Evolutionary conservation across 2,329 filamentous ascomycete genomes (phyloP).

Genomic region (Aureobasidium mangrovei): DNA sequence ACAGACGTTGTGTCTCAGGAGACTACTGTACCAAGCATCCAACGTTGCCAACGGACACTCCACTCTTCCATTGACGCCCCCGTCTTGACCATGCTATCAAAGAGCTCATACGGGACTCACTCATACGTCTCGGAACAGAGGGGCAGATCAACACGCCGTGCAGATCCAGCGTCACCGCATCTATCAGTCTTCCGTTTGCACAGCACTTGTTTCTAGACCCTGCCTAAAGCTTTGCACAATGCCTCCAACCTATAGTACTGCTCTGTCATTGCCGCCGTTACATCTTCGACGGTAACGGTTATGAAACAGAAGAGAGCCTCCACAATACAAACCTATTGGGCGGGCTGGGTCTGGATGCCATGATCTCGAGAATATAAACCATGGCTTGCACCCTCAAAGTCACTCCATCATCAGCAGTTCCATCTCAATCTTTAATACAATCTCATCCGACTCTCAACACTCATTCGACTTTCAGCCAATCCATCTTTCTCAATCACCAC

Average conservation of each 20-base stretch:
- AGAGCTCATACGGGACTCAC: too few relatives aligned
- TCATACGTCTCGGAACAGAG: not conserved
- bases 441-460: not conserved
- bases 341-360: not conserved
- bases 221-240: not conserved
- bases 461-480: not conserved
- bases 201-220: not conserved
- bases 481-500: not conserved
- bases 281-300: slow-evolving; percentile 4
- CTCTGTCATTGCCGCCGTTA: not conserved
- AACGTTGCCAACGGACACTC: not conserved
- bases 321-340: slow-evolving; percentile 3
- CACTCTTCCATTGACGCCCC: not conserved
- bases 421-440: not conserved
- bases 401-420: not conserved
- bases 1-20: not conserved
- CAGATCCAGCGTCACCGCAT: not conserved
- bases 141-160: not conserved
- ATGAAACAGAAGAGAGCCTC: not conserved
- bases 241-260: not conserved
- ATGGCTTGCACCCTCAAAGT: not conserved
- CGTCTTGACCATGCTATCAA: not conserved
- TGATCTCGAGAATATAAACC: not conserved
- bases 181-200: not conserved
- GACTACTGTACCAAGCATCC: slow-evolving; percentile 3